Conservation (phyloP, 148 eudicot species). For the Amaranthus hypochondriacus region DNA sequence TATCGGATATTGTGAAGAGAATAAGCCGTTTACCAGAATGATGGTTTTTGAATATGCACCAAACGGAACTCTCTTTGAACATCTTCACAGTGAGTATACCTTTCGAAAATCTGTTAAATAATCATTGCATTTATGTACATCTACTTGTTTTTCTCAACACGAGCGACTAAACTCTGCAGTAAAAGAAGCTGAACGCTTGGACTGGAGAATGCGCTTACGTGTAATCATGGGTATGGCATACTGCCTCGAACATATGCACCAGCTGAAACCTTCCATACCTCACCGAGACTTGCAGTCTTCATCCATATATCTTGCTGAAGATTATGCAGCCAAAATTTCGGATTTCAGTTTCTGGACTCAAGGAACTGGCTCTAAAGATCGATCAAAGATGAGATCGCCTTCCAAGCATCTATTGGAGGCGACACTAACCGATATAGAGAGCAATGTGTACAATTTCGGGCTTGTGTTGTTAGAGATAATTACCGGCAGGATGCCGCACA, state of each 20-base stretch:
- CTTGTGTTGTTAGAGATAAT: constrained; percentile 65
- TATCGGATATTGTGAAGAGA: constrained; percentile 85
- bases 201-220: constrained; percentile 73
- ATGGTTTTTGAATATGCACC: constrained; percentile 98
- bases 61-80: constrained; percentile 93
- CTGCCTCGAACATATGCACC: constrained; percentile 85
- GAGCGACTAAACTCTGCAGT: constrained; percentile 36
- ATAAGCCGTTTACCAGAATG: constrained; percentile 87
- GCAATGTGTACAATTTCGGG: constrained; percentile 74
- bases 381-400: constrained; percentile 42
- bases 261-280: constrained; percentile 54
- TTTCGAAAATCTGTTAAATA: background rate
- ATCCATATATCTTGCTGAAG: constrained; percentile 72
- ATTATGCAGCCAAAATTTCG: constrained; percentile 87
- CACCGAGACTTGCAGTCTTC: constrained; percentile 66
- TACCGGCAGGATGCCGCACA: constrained; percentile 67
- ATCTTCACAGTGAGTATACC: constrained; percentile 72
- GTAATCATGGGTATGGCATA: constrained; percentile 83
- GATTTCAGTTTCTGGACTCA: constrained; percentile 74
- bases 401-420: constrained; percentile 48
- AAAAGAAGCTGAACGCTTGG: constrained; percentile 87
- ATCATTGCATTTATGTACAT: background rate
- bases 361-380: constrained; percentile 25
- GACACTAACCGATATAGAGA: constrained; percentile 34
- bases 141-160: constrained; percentile 1